Evolutionary conservation across 2,329 filamentous ascomycete species (phyloP).

Genomic region (Chaetomium sp.): DNA sequence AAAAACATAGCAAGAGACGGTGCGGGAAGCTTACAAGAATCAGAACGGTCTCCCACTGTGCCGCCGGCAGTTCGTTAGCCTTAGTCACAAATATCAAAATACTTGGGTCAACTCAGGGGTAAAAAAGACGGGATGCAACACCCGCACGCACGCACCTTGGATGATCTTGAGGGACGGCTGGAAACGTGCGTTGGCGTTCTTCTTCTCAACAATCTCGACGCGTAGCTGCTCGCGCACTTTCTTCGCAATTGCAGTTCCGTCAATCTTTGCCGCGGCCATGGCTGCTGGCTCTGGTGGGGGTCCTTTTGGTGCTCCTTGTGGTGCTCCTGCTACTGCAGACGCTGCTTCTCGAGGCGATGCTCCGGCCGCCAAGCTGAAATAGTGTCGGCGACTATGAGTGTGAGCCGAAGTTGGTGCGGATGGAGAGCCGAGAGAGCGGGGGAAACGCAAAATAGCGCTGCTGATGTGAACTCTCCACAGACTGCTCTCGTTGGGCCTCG

Average conservation of each 20-base stretch:
- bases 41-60: conserved; percentile 81
- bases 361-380: too few relatives aligned
- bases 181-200: conserved; percentile 78
- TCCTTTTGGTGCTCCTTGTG: conserved; percentile 8
- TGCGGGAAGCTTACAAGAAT: conserved; percentile 64
- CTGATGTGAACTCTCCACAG: conserved; percentile 7
- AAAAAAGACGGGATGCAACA: conserved; percentile 25
- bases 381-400: too few relatives aligned
- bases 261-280: conserved; percentile 88
- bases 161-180: conserved; percentile 89
- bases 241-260: conserved; percentile 93
- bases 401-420: conserved; percentile 6
- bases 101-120: not conserved
- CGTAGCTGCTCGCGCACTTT: conserved; percentile 77
- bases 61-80: conserved; percentile 4
- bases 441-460: conserved; percentile 9
- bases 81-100: conserved; percentile 2
- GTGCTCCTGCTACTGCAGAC: too few relatives aligned
- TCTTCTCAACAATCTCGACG: conserved; percentile 72
- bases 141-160: conserved; percentile 67
- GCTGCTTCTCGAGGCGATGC: too few relatives aligned
- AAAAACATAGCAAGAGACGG: too few relatives aligned
- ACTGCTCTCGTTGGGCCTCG: not conserved
- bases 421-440: conserved; percentile 7
- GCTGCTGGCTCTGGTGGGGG: conserved; percentile 36